These are phyloP conservation scores for Gossypium stocksii DNA, from an alignment of 345 rosid genomes.

Conservation along the genomic window DNA sequence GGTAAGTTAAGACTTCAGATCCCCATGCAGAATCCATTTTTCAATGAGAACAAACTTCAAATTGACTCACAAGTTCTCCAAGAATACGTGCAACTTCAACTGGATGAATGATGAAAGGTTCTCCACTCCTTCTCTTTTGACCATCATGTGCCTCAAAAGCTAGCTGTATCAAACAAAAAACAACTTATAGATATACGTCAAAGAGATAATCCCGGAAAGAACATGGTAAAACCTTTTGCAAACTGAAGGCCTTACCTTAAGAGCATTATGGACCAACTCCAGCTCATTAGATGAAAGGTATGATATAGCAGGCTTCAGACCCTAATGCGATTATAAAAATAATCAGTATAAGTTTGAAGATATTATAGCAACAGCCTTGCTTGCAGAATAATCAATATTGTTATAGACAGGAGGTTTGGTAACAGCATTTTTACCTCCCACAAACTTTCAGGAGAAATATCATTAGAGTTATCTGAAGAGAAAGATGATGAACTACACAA, in stretches of 20 bases:
- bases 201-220: not conserved
- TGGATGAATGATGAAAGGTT: conserved; percentile 97
- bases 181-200: conserved; percentile 17
- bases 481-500: conserved; percentile 43
- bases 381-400: not conserved
- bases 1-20: conserved; percentile 20
- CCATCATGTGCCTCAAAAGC: conserved; percentile 98
- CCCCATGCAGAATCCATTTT: conserved; percentile 13
- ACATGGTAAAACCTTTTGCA: not conserved
- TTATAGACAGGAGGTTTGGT: not conserved
- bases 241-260: conserved; percentile 45
- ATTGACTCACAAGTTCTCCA: conserved; percentile 81
- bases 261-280: conserved; percentile 76
- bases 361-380: not conserved
- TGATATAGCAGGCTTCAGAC: conserved; percentile 56
- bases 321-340: conserved; percentile 30
- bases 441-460: conserved; percentile 68
- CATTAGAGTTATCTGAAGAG: conserved; percentile 35
- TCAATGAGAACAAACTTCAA: conserved; percentile 12
- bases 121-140: conserved; percentile 96
- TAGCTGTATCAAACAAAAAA: conserved; percentile 53
- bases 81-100: conserved; percentile 95
- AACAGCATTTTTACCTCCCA: conserved; percentile 73
- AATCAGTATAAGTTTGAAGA: conserved; percentile 10
- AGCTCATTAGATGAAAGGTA: conserved; percentile 76